Conservation (phyloP, 345 rosid genomes). For the Pugionium cornutum region DNA sequence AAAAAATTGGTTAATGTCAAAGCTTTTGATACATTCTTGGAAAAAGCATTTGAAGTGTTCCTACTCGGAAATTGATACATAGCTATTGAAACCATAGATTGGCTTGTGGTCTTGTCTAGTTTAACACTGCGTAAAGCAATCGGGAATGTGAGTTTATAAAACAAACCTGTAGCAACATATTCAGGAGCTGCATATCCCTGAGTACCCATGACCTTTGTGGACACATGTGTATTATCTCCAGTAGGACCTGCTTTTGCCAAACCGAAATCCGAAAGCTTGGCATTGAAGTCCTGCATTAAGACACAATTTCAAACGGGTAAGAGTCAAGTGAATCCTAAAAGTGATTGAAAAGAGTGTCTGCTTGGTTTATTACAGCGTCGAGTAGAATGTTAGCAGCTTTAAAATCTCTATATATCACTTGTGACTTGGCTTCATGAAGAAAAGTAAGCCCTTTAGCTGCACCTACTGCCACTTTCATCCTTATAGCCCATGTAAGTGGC, state of each 20-base stretch:
- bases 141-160: not conserved
- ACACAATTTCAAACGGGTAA: not conserved
- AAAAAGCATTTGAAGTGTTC: not conserved
- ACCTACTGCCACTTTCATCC: slow-evolving; percentile 92
- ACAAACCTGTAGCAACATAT: slow-evolving; percentile 90
- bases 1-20: slow-evolving; percentile 1
- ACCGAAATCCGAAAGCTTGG: slow-evolving; percentile 95
- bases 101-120: not conserved
- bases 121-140: not conserved
- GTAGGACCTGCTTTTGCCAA: slow-evolving; percentile 99
- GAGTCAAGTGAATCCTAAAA: not conserved
- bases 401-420: slow-evolving; percentile 93
- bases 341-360: slow-evolving; percentile 19
- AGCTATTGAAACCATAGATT: not conserved
- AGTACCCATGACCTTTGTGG: slow-evolving; percentile 94
- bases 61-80: not conserved
- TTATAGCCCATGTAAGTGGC: slow-evolving; percentile 89
- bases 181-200: slow-evolving; percentile 98
- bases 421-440: slow-evolving; percentile 92
- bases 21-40: slow-evolving; percentile 9
- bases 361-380: slow-evolving; percentile 59
- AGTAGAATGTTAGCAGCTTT: slow-evolving; percentile 95
- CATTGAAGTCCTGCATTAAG: slow-evolving; percentile 69
- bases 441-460: slow-evolving; percentile 94
- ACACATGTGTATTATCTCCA: slow-evolving; percentile 92